Evolutionary conservation across 768 basidiomycete genomes (phyloP).

Genomic region (Lentinula guzmanii): DNA sequence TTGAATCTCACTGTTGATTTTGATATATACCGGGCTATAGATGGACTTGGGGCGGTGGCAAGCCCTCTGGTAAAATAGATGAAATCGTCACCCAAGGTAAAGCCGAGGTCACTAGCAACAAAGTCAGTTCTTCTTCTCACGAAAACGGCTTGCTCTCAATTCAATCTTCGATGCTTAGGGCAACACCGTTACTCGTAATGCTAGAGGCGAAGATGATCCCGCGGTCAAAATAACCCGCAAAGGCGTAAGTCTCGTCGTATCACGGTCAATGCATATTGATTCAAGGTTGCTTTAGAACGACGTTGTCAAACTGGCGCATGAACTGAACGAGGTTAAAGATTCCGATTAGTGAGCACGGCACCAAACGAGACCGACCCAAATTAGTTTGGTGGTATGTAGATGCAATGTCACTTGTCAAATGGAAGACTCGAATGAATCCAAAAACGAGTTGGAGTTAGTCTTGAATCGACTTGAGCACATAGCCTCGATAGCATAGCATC

Average conservation of each 20-base stretch:
- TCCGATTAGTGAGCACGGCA: background rate
- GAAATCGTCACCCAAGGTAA: background rate
- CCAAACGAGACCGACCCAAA: no score
- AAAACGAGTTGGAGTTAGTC: no score
- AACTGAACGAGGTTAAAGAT: conserved; percentile 3
- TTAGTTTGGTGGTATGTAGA: no score
- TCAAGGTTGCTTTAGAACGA: background rate
- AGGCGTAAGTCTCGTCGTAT: background rate
- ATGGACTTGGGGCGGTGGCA: background rate
- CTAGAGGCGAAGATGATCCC: background rate
- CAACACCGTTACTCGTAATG: background rate
- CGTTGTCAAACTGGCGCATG: background rate
- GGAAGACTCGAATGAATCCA: no score
- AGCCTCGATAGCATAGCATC: no score
- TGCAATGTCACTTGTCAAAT: no score
- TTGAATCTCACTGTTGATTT: no score
- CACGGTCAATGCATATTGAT: background rate
- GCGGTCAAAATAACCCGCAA: background rate
- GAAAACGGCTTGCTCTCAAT: background rate
- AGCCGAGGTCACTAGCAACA: background rate
- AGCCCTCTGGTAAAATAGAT: background rate
- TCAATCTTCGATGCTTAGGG: background rate
- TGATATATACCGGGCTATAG: background rate
- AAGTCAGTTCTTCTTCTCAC: background rate
- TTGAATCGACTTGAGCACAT: no score